Evolutionary conservation across 1,284 basidiomycete genomes (phyloP), one percentile per base, ranked within the genome.

Genomic region (Nidula niveotomentosa): DNA sequence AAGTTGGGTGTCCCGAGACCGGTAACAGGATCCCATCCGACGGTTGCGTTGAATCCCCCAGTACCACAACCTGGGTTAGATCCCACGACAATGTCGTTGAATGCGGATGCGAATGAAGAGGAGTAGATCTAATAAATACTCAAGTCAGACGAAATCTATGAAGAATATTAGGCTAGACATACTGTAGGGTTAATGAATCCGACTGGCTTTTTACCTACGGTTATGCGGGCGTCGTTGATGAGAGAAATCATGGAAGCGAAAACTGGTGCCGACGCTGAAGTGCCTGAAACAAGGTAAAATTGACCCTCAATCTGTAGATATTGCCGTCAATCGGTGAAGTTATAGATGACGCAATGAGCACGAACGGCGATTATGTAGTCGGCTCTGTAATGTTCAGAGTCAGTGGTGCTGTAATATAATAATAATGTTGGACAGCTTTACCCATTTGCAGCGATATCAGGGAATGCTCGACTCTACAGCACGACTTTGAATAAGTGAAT

Each of bases 181-280:
- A 70, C 68, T 7, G 60, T 55, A n/a, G 69, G 69, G 48, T 72
- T 72, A 43, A 72, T 69, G 54, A 71, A 72, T 39, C 69, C 70
- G 39, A 71, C 63, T 1, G 71, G 64, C 9, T 55, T 60, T 58
- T 78, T 76, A 13, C 79, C 78, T 12, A 64, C 53, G 1, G 69
- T 60, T 43, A 82, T 61, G n/a, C 77, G 76, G n/a, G 74, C 73
- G 58, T 83, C 81, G 64, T 86, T 86, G 34, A 86, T 65, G 62
- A 85, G 69, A 0, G 80, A 73, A 48, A 86, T 67, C 53, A 85
- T 72, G 8, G 75, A 69, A 8, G 76, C 76, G 56, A 84, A 71
- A 3, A 79, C 76, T 0, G 84, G 84, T 8, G 78, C 62, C 3
- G 82, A 76, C 1, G 81, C 81, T 23, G 79, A 81, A 6, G 84